A percentile compares a stretch with the other conserved stretches of the same genome.
phyloP scores from a whole-genome alignment of 352 stramenopile genomes.

The Pythium scleroteichum region DNA sequence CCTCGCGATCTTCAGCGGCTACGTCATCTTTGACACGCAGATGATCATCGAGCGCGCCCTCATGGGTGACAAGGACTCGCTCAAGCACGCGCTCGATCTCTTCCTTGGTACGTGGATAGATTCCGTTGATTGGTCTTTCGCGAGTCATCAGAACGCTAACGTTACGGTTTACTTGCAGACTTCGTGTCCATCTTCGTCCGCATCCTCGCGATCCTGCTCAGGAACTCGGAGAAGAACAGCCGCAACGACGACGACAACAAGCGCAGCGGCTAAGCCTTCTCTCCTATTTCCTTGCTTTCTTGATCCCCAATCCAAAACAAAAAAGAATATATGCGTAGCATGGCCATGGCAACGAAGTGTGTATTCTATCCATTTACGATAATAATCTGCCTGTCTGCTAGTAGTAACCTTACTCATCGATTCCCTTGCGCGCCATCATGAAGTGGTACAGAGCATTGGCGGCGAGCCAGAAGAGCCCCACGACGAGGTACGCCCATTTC shows the following conservation, averaged over 20 bases:
- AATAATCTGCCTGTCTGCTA: neutral
- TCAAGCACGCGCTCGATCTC: slow-evolving; percentile 81
- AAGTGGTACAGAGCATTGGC: slow-evolving; percentile 32
- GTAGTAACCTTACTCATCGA: neutral
- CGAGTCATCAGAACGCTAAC: slow-evolving; percentile 3
- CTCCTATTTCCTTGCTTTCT: too few relatives aligned
- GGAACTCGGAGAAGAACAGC: slow-evolving; percentile 65
- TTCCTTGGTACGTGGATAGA: slow-evolving; percentile 65
- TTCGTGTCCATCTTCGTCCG: slow-evolving; percentile 89
- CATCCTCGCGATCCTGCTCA: slow-evolving; percentile 79
- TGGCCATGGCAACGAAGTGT: neutral
- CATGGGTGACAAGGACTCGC: slow-evolving; percentile 80
- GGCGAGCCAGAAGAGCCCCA: slow-evolving; percentile 28
- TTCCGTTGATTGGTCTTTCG: neutral
- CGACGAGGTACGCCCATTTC: slow-evolving; percentile 23
- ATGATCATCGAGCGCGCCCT: slow-evolving; percentile 90
- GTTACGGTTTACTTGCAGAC: slow-evolving; percentile 39
- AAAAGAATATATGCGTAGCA: too few relatives aligned
- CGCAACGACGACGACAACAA: slow-evolving; percentile 32
- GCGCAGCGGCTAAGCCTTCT: slow-evolving; percentile 28
- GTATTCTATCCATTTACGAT: slow-evolving; percentile 6
- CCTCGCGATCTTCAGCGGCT: slow-evolving; percentile 88
- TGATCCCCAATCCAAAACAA: too few relatives aligned
- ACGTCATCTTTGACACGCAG: slow-evolving; percentile 91
- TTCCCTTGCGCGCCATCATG: slow-evolving; percentile 23